Evolutionary conservation across 768 basidiomycete genomes (phyloP).

Genomic region (Lactifluus pinguis): DNA sequence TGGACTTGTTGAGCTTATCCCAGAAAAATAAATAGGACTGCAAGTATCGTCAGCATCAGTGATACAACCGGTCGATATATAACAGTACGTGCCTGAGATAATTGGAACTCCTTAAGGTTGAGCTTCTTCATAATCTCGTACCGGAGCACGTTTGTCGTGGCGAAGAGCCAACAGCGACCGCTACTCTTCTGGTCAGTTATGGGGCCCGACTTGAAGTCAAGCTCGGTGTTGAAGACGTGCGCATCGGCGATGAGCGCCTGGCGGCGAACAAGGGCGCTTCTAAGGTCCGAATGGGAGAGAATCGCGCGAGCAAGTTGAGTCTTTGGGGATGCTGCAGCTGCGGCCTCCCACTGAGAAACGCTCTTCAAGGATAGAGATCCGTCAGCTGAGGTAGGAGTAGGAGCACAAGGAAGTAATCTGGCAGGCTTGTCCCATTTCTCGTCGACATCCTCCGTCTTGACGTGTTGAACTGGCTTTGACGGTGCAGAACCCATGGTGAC

Average conservation of each 20-base stretch:
- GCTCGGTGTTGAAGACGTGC: conserved; percentile 74
- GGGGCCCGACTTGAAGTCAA: conserved; percentile 77
- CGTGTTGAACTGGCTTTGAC: conserved; percentile 25
- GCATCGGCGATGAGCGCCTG: conserved; percentile 50
- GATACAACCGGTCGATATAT: not conserved
- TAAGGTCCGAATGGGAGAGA: conserved; percentile 60
- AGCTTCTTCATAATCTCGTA: conserved; percentile 80
- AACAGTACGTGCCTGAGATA: conserved; percentile 57
- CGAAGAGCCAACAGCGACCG: conserved; percentile 94
- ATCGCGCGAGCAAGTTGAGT: conserved; percentile 68
- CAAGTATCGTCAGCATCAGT: not conserved
- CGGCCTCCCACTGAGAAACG: conserved; percentile 59
- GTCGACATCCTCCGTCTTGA: conserved; percentile 12
- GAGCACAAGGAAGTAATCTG: conserved; percentile 14
- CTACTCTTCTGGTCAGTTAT: conserved; percentile 82
- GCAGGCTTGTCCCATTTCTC: conserved; percentile 19
- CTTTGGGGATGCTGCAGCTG: conserved; percentile 47
- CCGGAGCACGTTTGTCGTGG: conserved; percentile 79
- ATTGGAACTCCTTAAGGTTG: conserved; percentile 81
- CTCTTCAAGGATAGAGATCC: conserved; percentile 54
- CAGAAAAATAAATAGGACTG: conserved; percentile 92
- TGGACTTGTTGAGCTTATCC: conserved; percentile 91
- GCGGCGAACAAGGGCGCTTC: conserved; percentile 53
- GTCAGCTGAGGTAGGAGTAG: conserved; percentile 43
- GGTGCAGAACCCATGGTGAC: conserved; percentile 29